A percentile compares a stretch with the other conserved stretches of the same genome.
Evolutionary conservation across 2,329 filamentous ascomycete species (phyloP).

Genomic region (Neonectria hederae): DNA sequence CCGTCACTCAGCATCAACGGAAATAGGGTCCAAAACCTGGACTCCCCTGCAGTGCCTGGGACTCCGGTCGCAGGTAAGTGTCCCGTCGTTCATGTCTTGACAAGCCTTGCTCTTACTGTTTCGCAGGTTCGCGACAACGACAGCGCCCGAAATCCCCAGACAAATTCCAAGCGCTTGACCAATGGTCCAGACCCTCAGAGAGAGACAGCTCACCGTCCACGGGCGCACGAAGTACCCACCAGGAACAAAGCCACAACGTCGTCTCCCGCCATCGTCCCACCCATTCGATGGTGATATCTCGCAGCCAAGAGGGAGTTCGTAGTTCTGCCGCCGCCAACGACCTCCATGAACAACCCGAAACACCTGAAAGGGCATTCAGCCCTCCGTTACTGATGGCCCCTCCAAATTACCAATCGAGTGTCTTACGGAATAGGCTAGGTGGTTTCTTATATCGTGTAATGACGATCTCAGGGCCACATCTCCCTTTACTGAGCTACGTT

Average conservation of each 20-base stretch:
- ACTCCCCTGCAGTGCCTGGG: conserved; percentile 61
- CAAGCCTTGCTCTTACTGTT: conserved; percentile 44
- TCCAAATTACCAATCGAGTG: conserved; percentile 50
- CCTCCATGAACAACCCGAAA: conserved; percentile 25
- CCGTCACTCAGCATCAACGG: conserved; percentile 53
- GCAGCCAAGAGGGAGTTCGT: conserved; percentile 51
- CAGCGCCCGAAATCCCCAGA: conserved; percentile 35
- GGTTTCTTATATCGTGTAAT: conserved; percentile 48
- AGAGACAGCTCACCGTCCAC: conserved; percentile 34
- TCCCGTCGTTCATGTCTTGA: conserved; percentile 19
- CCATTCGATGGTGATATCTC: conserved; percentile 53
- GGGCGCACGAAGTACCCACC: conserved; percentile 16
- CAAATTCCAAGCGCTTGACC: conserved; percentile 39
- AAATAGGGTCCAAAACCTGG: conserved; percentile 63
- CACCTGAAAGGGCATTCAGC: conserved; percentile 33
- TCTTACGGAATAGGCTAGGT: conserved; percentile 46
- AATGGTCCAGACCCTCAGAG: conserved; percentile 27
- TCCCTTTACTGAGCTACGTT: conserved; percentile 47
- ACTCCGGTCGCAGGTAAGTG: conserved; percentile 59
- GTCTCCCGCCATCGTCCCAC: conserved; percentile 31
- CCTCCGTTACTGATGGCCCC: conserved; percentile 62
- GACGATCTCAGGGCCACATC: conserved; percentile 38
- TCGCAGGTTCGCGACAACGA: conserved; percentile 44
- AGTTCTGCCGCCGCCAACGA: conserved; percentile 28
- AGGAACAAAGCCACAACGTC: conserved; percentile 24